Percentiles rank a stretch among this genome's conserved stretches.
Conservation (phyloP, 805 yeast species). For the Starmerella asiatica region DNA sequence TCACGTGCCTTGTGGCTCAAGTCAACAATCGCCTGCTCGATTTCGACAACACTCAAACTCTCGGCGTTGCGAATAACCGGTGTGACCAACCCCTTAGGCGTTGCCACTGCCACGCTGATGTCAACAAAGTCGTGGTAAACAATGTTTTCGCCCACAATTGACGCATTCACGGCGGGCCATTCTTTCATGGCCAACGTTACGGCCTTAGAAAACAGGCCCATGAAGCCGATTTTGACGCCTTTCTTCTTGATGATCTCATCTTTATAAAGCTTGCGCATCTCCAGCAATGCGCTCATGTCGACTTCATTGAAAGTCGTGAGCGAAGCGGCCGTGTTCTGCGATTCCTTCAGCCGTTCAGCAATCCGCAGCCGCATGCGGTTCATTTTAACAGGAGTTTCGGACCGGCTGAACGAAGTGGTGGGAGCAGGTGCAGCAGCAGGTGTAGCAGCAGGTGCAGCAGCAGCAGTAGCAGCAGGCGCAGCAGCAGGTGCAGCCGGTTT, state of each 20-base stretch:
- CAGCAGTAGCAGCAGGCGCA: slow-evolving; percentile 25
- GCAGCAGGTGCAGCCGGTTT: slow-evolving; percentile 13
- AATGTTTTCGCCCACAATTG: slow-evolving; percentile 61
- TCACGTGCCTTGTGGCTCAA: slow-evolving; percentile 92
- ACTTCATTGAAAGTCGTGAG: slow-evolving; percentile 96
- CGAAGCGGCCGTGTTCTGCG: slow-evolving; percentile 97
- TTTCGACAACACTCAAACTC: slow-evolving; percentile 70
- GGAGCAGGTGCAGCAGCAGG: slow-evolving; percentile 32
- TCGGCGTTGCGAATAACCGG: slow-evolving; percentile 97
- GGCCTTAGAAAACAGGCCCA: slow-evolving; percentile 97
- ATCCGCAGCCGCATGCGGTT: slow-evolving; percentile 98
- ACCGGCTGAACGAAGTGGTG: slow-evolving; percentile 45
- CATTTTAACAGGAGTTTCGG: slow-evolving; percentile 90
- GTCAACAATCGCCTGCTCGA: slow-evolving; percentile 70
- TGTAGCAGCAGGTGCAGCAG: slow-evolving; percentile 26
- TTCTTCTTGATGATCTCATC: slow-evolving; percentile 90
- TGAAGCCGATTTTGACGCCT: slow-evolving; percentile 92
- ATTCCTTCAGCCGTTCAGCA: slow-evolving; percentile 97
- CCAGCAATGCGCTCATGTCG: slow-evolving; percentile 84
- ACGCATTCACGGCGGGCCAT: slow-evolving; percentile 87
- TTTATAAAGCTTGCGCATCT: slow-evolving; percentile 91
- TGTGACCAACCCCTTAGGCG: slow-evolving; percentile 97
- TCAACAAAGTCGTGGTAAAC: slow-evolving; percentile 95
- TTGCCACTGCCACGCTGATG: slow-evolving; percentile 92
- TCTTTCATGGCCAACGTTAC: slow-evolving; percentile 85